These are phyloP conservation scores for Aegilops bicornis DNA, from an alignment of 176 grass and related monocot species.

Conservation along the genomic window DNA sequence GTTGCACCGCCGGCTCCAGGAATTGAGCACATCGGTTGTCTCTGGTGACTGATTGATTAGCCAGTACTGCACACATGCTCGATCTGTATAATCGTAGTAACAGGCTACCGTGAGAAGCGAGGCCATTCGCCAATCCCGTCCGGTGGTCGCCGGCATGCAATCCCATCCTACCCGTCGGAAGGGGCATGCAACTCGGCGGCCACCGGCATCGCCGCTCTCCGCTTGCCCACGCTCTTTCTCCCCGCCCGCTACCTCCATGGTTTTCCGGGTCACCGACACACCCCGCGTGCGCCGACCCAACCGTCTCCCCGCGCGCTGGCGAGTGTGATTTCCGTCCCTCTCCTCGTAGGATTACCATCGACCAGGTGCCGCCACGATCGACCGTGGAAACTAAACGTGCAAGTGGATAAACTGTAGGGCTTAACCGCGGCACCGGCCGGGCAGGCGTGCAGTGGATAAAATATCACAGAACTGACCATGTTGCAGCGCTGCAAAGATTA, in stretches of 20 bases:
- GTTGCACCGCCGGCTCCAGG: not conserved
- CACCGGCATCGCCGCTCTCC: not conserved
- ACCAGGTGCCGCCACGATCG: not conserved
- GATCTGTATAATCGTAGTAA: not conserved
- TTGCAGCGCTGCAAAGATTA: not conserved
- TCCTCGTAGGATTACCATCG: not conserved
- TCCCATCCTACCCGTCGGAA: not conserved
- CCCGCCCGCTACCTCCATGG: not conserved
- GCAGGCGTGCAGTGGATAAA: not conserved
- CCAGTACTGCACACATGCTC: not conserved
- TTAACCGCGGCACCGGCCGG: not conserved
- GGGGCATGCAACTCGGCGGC: not conserved
- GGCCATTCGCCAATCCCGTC: not conserved
- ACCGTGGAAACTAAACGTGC: not conserved
- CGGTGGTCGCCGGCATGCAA: not conserved
- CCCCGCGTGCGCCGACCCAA: not conserved
- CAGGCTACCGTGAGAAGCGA: not conserved
- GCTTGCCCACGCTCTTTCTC: slow-evolving; percentile 1
- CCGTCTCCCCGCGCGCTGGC: not conserved
- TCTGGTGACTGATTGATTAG: not conserved
- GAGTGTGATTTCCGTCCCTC: not conserved
- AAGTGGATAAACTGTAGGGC: not conserved
- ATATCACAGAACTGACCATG: not conserved
- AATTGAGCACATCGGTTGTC: not conserved
- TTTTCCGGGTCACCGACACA: slow-evolving; percentile 2